Conservation (phyloP, 257 asterid genomes). For the Leonotis leonurus region DNA sequence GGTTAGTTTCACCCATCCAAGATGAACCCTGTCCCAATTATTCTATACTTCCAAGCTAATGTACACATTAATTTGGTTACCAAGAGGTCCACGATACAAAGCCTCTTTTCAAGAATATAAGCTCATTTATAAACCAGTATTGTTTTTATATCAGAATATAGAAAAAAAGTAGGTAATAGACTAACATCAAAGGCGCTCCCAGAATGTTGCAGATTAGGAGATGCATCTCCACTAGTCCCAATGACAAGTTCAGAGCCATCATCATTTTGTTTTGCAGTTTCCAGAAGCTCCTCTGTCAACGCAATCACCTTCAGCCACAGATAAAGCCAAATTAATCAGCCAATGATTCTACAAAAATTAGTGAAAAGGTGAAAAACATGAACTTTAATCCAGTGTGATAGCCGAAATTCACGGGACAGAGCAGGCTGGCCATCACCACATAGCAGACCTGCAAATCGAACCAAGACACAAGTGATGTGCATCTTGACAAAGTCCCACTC, state of each 20-base stretch:
- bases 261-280: conserved; percentile 68
- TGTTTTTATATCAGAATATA: background rate
- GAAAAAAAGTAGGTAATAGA: conserved; percentile 22
- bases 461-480: conserved; percentile 87
- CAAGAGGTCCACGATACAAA: background rate
- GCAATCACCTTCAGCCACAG: conserved; percentile 70
- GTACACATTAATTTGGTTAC: background rate
- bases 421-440: conserved; percentile 85
- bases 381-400: conserved; percentile 79
- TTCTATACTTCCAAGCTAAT: background rate
- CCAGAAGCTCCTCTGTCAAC: conserved; percentile 91
- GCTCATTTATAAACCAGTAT: background rate
- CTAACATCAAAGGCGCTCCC: conserved; percentile 44
- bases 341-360: conserved; percentile 13
- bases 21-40: background rate
- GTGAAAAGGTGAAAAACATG: conserved; percentile 26
- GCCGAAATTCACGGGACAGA: conserved; percentile 67
- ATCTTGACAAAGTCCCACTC: conserved; percentile 48
- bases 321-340: conserved; percentile 17
- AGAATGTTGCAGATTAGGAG: conserved; percentile 36
- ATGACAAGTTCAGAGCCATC: conserved; percentile 35
- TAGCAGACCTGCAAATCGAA: conserved; percentile 91
- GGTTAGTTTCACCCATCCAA: background rate
- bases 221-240: conserved; percentile 42
- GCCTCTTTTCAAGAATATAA: background rate